phyloP scores from a whole-genome alignment of 345 rosid genomes.

The Salix exigua region DNA sequence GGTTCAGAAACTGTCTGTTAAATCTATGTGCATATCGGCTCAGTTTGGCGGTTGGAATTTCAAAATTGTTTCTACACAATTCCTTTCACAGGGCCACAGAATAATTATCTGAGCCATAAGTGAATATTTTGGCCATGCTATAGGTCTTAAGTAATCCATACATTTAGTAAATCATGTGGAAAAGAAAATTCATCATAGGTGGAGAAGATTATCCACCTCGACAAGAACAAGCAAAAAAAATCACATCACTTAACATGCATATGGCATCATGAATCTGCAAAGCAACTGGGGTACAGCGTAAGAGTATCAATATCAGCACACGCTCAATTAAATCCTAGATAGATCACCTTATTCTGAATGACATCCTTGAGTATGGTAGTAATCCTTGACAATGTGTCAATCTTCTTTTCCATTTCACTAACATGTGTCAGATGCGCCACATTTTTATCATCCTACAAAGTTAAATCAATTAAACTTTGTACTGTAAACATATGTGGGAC shows the following conservation, averaged over 20 bases:
- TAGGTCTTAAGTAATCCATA: not conserved
- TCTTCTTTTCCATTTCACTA: slow-evolving; percentile 93
- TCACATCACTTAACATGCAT: not conserved
- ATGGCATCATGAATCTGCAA: not conserved
- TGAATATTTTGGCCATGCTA: not conserved
- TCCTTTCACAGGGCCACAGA: not conserved
- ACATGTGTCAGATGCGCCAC: slow-evolving; percentile 94
- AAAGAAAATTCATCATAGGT: not conserved
- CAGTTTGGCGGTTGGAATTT: not conserved
- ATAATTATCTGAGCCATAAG: not conserved
- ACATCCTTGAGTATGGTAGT: slow-evolving; percentile 90
- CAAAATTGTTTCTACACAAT: not conserved
- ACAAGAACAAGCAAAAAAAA: not conserved
- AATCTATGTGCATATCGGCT: not conserved
- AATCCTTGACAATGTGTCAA: slow-evolving; percentile 80
- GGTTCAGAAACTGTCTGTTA: not conserved
- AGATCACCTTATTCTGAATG: slow-evolving; percentile 89
- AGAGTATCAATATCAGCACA: not conserved
- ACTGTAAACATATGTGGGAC: not conserved
- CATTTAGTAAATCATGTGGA: not conserved
- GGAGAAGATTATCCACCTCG: not conserved
- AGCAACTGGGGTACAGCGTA: not conserved
- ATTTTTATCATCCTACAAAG: slow-evolving; percentile 80
- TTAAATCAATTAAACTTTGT: not conserved
- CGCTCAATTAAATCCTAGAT: not conserved